Conservation (phyloP, 257 asterid genomes). For the Gentiana dahurica region DNA sequence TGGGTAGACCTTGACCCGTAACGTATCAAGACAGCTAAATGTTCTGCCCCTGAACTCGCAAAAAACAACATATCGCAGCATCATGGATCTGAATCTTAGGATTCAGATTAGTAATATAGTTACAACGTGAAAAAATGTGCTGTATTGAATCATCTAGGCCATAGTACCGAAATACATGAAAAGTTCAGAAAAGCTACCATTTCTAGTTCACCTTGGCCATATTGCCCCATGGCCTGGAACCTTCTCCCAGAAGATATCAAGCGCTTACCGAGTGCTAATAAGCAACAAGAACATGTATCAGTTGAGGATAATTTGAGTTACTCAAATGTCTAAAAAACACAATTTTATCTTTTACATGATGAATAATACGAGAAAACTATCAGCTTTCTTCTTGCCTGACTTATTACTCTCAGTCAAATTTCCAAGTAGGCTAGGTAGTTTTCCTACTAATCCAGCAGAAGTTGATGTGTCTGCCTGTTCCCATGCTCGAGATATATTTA, state of each 20-base stretch:
- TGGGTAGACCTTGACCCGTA: too few relatives aligned
- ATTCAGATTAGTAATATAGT: background rate
- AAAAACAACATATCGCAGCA: too few relatives aligned
- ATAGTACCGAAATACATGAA: background rate
- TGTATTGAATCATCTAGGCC: background rate
- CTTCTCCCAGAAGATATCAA: constrained; percentile 76
- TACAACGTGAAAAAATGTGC: background rate
- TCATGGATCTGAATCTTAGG: background rate
- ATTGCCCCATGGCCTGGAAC: constrained; percentile 93
- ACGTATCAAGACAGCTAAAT: too few relatives aligned
- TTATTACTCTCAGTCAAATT: constrained; percentile 39
- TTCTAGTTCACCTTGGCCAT: constrained; percentile 81
- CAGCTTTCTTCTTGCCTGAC: constrained; percentile 49
- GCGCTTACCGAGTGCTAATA: constrained; percentile 89
- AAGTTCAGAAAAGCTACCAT: constrained; percentile 33
- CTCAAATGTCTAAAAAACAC: background rate
- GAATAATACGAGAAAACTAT: background rate
- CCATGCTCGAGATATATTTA: constrained; percentile 84
- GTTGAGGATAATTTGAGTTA: constrained; percentile 12
- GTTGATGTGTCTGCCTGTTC: constrained; percentile 65
- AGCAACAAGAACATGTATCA: constrained; percentile 29
- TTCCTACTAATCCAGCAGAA: constrained; percentile 47
- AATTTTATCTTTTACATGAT: background rate
- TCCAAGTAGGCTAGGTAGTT: constrained; percentile 44
- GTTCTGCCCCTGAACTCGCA: too few relatives aligned